A percentile compares a stretch with the other conserved stretches of the same genome.
These are phyloP conservation scores for Choiromyces venosus DNA, from an alignment of 495 filamentous ascomycete species.

Conservation along the genomic window DNA sequence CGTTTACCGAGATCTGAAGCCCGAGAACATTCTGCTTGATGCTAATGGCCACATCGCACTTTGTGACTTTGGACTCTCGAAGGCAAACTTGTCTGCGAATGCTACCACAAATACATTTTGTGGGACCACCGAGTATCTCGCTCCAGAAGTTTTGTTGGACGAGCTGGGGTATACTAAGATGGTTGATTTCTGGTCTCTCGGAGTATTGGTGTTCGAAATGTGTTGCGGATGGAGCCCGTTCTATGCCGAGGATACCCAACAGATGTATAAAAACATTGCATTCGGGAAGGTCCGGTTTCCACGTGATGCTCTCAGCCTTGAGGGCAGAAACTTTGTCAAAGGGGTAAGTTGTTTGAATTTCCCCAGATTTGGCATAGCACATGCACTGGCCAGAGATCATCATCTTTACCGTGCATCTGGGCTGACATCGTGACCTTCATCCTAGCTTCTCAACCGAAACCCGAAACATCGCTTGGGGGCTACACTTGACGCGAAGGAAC, in stretches of 20 bases:
- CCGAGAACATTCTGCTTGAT: slow-evolving; percentile 78
- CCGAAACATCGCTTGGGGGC: slow-evolving; percentile 92
- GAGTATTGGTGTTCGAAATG: slow-evolving; percentile 98
- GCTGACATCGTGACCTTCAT: slow-evolving; percentile 1
- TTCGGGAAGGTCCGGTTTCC: slow-evolving; percentile 98
- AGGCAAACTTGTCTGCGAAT: slow-evolving; percentile 91
- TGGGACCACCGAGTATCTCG: slow-evolving; percentile 95
- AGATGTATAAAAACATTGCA: slow-evolving; percentile 99
- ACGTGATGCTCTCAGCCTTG: slow-evolving; percentile 82
- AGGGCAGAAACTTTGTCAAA: slow-evolving; percentile 97
- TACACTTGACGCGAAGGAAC: slow-evolving; percentile 83
- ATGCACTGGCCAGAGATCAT: not conserved
- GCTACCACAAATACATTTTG: slow-evolving; percentile 99
- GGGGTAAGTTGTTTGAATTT: slow-evolving; percentile 47
- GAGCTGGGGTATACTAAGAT: slow-evolving; percentile 99
- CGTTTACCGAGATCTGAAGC: slow-evolving; percentile 89
- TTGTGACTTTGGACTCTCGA: slow-evolving; percentile 88
- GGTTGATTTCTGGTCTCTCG: slow-evolving; percentile 99
- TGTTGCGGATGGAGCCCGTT: slow-evolving; percentile 99
- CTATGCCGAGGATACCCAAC: slow-evolving; percentile 97
- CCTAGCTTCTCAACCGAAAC: slow-evolving; percentile 77
- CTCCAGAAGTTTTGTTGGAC: slow-evolving; percentile 89
- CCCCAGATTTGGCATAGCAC: not conserved
- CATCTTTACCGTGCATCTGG: not conserved
- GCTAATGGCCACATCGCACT: slow-evolving; percentile 81